Conservation (phyloP, 257 asterid genomes). For the Solanum pennellii region DNA sequence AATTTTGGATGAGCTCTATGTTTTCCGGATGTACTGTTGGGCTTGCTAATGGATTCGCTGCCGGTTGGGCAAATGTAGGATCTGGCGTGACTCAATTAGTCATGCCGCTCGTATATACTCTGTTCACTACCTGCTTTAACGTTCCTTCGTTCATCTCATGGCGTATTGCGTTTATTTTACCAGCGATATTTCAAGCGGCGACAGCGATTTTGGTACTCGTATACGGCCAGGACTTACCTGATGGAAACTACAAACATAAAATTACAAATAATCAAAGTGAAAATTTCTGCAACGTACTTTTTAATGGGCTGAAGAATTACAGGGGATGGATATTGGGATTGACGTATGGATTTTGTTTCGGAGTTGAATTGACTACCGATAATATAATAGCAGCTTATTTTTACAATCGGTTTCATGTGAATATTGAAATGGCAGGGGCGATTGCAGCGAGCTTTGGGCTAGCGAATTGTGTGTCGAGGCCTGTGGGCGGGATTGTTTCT, state of each 20-base stretch:
- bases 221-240: conserved; percentile 44
- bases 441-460: conserved; percentile 54
- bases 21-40: conserved; percentile 42
- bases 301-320: conserved; percentile 31
- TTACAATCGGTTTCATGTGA: conserved; percentile 32
- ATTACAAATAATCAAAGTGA: neutral
- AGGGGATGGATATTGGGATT: conserved; percentile 48
- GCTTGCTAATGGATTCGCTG: conserved; percentile 42
- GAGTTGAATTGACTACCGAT: conserved; percentile 46
- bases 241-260: conserved; percentile 8
- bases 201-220: conserved; percentile 33
- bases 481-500: conserved; percentile 39
- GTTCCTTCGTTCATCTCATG: conserved; percentile 26
- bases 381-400: conserved; percentile 52
- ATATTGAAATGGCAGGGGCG: conserved; percentile 33
- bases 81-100: conserved; percentile 40
- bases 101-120: conserved; percentile 32
- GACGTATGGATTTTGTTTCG: conserved; percentile 36
- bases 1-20: conserved; percentile 68
- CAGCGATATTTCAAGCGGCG: conserved; percentile 22
- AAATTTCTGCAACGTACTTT: neutral
- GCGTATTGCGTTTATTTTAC: conserved; percentile 34
- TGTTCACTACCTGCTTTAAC: neutral
- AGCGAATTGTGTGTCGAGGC: conserved; percentile 44
- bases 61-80: conserved; percentile 65